Evolutionary conservation across 73 alveolate genomes (phyloP), one percentile per base, ranked within the genome.

Genomic region (Blepharisma stoltei): DNA sequence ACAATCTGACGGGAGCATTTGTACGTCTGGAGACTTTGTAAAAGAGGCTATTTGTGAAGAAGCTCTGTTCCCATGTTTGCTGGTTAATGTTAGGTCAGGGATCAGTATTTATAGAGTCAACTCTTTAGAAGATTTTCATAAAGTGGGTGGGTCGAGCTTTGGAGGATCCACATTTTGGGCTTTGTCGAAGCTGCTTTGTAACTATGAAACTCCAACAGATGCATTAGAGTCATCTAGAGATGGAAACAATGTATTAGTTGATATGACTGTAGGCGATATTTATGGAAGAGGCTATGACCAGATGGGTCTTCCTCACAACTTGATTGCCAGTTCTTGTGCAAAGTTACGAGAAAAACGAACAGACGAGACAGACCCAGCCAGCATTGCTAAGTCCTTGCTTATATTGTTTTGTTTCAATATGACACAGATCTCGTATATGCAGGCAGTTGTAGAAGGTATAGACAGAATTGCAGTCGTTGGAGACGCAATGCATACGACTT

Each of bases 221-320:
- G 91, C 91, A 6, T 7, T 82, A 20, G 21, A 47, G 37, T 90
- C 81, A 48, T 94, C 91, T 7, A 41, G 71, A 25, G 67, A 86
- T 20, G 97, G 97, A 54, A 88, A 91, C 83, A 78, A 78, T 67
- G 53, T 80, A 7, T 70, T 75, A 46, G 85, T 89, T 37, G 98
- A 92, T 78, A 83, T 92, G 89, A 78, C 92, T 66, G 98, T 92
- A 0, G 95, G 96, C 20, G 98, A 92, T 83, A 92, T 92, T 20
- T 92, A 92, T 80, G 98, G 98, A 6, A 86, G 93, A 6, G 77
- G 50, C 47, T 89, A 89, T 84, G 82, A 79, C 6, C 41, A 75
- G 53, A 75, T 83, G n/a, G 87, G 90, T 20, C 82, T 92, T 45
- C 80, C 87, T 41, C 83, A 83, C 7, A 80, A 90, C 43, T 52